Base-by-base conservation (phyloP, 345 rosid genomes). In the Murraya koenigii region DNA sequence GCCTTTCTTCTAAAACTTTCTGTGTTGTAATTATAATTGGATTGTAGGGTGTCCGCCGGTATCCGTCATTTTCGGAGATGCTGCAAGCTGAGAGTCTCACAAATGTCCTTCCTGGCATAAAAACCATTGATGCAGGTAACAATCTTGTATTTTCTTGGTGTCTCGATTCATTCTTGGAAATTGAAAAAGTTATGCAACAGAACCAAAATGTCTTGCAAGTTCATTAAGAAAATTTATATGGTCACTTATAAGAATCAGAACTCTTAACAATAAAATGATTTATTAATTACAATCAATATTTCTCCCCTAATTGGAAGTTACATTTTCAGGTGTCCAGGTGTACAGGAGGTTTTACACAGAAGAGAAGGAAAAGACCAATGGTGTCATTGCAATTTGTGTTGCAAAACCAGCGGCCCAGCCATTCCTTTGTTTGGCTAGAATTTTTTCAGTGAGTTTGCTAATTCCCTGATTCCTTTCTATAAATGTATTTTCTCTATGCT, bases 21-120 rank as follows among this genome's bases (percentile, higher is more conserved):
- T 1, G 38, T 23, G 60, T 33, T 64, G 54, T 54, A 75, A 74
- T 33, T 62, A 65, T 14, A 80, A 81, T 62, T 20, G 69, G 69
- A 61, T 62, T 72, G 75, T 88, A 90, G 97, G 93, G 79, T 54
- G 85, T 87, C 77, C 81, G 5, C 55, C 78, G 39, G 15, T 91
- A 91, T 88, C 75, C 77, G 76, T 91, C 95, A 44, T 93, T 91
- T 82, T 81, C 44, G 0, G 90, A 91, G 77, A 92, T 91, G 95
- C 79, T 94, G 82, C 84, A 81, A 83, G 83, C 72, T 35, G 94
- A 94, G 75, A 66, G 82, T 78, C 93, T 90, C 77, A 54, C 78
- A 35, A 77, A 86, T 79, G 88, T 91, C 79, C 94, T 94, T 79
- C 94, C 97, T 8, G 93, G 93, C 56, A 83, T 84, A 60, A 77